Evolutionary conservation across 202 grass and related monocot species (phyloP).

Genomic region (Schoenoplectus tabernaemontani): DNA sequence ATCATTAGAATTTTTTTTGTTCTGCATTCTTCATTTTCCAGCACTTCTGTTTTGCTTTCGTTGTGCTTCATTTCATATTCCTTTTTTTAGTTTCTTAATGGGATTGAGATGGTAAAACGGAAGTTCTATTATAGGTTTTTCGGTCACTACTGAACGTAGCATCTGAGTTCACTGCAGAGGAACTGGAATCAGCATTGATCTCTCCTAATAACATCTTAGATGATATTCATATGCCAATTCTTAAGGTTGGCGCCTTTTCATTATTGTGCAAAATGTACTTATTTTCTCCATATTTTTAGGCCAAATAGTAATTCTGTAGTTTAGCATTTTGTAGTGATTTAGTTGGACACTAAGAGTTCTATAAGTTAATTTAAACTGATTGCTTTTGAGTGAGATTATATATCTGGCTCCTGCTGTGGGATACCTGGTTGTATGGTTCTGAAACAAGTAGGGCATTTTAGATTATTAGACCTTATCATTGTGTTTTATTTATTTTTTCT

Average conservation of each 20-base stretch:
- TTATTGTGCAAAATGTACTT: neutral
- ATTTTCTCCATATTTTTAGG: neutral
- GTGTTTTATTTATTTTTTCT: neutral
- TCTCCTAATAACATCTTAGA: constrained; percentile 49
- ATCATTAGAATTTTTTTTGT: neutral
- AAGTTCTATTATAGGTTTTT: constrained; percentile 53
- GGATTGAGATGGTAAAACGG: constrained; percentile 1
- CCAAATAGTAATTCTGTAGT: neutral
- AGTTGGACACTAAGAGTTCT: neutral
- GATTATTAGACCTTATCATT: neutral
- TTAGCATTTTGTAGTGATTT: neutral
- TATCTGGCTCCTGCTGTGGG: neutral
- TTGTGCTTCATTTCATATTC: constrained; percentile 20
- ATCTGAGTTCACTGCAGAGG: constrained; percentile 80
- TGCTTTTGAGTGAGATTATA: neutral
- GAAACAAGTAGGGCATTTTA: neutral
- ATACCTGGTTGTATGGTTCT: neutral
- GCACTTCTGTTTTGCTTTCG: neutral
- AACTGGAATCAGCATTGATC: constrained; percentile 77
- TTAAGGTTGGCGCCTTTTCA: constrained; percentile 47
- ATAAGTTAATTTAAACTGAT: neutral
- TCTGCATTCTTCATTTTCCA: neutral
- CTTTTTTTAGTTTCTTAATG: constrained; percentile 10
- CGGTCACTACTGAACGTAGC: constrained; percentile 64
- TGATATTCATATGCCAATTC: constrained; percentile 69